phyloP scores from a whole-genome alignment of 805 yeast genomes.

The Metschnikowia corniflorae region DNA sequence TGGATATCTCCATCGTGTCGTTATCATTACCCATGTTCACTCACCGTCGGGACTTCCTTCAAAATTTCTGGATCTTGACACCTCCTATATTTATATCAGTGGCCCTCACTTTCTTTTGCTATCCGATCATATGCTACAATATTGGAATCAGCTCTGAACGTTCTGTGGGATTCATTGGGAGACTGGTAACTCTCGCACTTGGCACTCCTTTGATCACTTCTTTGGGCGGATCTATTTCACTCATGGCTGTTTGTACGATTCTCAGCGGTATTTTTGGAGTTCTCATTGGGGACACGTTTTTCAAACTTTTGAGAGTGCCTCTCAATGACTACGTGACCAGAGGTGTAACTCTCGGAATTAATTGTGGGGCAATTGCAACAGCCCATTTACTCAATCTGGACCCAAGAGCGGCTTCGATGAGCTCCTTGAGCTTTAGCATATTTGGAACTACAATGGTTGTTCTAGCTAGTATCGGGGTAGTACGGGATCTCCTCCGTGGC shows the following conservation, averaged over 20 bases:
- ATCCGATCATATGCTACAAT: conserved; percentile 65
- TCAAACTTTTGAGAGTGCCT: conserved; percentile 49
- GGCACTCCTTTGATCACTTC: conserved; percentile 73
- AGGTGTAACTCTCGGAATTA: conserved; percentile 73
- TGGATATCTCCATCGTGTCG: conserved; percentile 77
- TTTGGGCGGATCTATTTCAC: conserved; percentile 62
- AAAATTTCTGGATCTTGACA: conserved; percentile 54
- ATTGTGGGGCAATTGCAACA: conserved; percentile 81
- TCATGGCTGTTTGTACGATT: conserved; percentile 78
- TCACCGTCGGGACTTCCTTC: conserved; percentile 58
- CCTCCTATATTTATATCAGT: conserved; percentile 58
- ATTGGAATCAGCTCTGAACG: conserved; percentile 59
- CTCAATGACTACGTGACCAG: conserved; percentile 67
- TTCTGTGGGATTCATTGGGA: conserved; percentile 72
- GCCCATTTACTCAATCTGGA: conserved; percentile 67
- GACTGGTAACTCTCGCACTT: conserved; percentile 75
- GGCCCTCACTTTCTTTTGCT: conserved; percentile 57
- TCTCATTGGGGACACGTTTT: conserved; percentile 53
- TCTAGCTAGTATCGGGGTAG: conserved; percentile 52
- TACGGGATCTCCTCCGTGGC: no score
- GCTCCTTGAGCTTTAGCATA: conserved; percentile 64
- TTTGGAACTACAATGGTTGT: conserved; percentile 75
- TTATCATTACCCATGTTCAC: conserved; percentile 75
- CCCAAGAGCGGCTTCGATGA: conserved; percentile 79
- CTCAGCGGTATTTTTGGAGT: conserved; percentile 76